Evolutionary conservation across 192 early-diverging fungal genomes (phyloP).

Genomic region (Borealophlyctis nickersoniae): DNA sequence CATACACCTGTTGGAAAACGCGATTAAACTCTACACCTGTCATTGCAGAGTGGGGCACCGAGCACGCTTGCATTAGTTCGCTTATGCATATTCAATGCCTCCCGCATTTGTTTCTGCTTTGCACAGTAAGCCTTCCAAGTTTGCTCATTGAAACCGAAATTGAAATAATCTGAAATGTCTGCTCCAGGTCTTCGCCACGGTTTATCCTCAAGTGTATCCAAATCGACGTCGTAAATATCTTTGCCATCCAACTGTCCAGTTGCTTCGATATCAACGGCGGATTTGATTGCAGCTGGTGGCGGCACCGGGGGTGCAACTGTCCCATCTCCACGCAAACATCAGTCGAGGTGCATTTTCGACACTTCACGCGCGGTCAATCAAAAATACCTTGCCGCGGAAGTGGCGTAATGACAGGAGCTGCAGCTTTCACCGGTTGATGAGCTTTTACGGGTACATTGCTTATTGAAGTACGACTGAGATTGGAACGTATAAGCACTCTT

Average conservation of each 20-base stretch:
- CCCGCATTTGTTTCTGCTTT: slow-evolving; percentile 87
- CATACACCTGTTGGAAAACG: slow-evolving; percentile 10
- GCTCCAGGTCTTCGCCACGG: slow-evolving; percentile 88
- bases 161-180: slow-evolving; percentile 99
- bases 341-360: neutral
- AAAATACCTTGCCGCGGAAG: slow-evolving; percentile 21
- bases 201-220: slow-evolving; percentile 93
- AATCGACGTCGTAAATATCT: slow-evolving; percentile 83
- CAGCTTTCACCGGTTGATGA: slow-evolving; percentile 12
- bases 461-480: neutral
- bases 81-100: slow-evolving; percentile 59
- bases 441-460: neutral
- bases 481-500: slow-evolving; percentile 5
- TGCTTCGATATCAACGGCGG: slow-evolving; percentile 60
- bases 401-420: slow-evolving; percentile 1
- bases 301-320: slow-evolving; percentile 17
- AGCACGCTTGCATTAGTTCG: slow-evolving; percentile 35
- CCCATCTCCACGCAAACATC: slow-evolving; percentile 9
- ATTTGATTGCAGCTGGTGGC: slow-evolving; percentile 22
- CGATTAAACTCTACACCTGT: neutral
- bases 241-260: slow-evolving; percentile 77
- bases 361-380: neutral
- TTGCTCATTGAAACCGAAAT: slow-evolving; percentile 97
- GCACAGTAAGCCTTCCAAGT: slow-evolving; percentile 90
- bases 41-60: neutral